Evolutionary conservation across 2,329 filamentous ascomycete genomes (phyloP), one percentile per base, ranked within the genome.

Genomic region (Beauveria sp.): DNA sequence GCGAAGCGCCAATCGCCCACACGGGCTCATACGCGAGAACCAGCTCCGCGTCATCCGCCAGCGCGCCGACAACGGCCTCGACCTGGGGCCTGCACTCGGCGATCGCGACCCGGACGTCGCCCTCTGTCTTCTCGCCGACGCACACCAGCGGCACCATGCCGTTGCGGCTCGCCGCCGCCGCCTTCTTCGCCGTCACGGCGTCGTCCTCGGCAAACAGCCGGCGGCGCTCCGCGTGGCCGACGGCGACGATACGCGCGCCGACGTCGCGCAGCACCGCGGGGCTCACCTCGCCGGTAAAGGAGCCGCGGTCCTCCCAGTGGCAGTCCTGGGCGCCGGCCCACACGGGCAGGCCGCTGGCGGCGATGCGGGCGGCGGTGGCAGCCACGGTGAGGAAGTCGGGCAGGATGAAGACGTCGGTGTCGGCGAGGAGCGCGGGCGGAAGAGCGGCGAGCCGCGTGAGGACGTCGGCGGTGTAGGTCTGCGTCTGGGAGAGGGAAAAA

Each of bases 1-100:
- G 78, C 1, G 81, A 77, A 10, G 90, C 86, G 0, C 91, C 91
- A 72, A 95, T 96, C 1, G 91, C 91, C 91, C 91, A 96, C 1
- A 95, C 90, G 8, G 91, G 91, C 77, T 96, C 91, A 70, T 96
- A 96, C 1, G 91, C 91, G 62, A 96, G 80, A 7, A 93, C 83
- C 5, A 95, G 81, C 53, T 91, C 87, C 0, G 85, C 83, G 18
- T 84, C 78, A 12, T 78, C 77, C 0, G 86, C 81, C 8, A 93
- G 76, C 0, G 79, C 81, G 1, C 76, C 75, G 57, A 95, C 71
- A 2, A 90, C 85, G 1, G 84, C 77, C 45, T 79, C 78, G 61
- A 96, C 79, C 73, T 93, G 89, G 5, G 76, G 74, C 42, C 76
- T 78, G 67, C 89, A 90, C 72, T 93, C 87, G 16, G 78, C 73